These are phyloP conservation scores for Rhizopogon roseolus DNA, from an alignment of 768 basidiomycete genomes.

Conservation along the genomic window DNA sequence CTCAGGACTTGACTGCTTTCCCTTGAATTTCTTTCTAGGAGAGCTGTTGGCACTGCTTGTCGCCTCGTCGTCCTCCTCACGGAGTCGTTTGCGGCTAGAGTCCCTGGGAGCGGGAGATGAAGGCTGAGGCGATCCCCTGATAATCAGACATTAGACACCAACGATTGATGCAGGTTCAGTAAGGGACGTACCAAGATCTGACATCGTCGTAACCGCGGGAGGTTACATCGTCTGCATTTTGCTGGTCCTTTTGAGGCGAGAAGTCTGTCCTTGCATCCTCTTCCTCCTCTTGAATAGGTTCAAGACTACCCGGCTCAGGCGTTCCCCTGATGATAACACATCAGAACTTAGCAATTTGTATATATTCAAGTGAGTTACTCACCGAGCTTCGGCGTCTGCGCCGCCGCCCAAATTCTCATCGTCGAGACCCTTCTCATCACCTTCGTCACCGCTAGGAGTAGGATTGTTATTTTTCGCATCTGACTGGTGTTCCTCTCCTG, in stretches of 20 bases:
- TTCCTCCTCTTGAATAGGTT: not conserved
- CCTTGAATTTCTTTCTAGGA: not conserved
- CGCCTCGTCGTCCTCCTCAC: not conserved
- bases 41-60: not conserved
- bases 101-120: not conserved
- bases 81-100: not conserved
- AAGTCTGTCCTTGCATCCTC: too few species aligned
- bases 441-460: not conserved
- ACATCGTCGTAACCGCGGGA: too few species aligned
- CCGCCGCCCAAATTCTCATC: not conserved
- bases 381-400: not conserved
- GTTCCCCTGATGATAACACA: not conserved
- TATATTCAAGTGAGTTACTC: not conserved
- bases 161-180: too few species aligned
- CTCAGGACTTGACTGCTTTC: not conserved
- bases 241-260: too few species aligned
- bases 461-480: not conserved
- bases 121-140: not conserved
- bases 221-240: not conserved
- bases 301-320: not conserved
- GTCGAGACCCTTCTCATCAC: not conserved
- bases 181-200: not conserved
- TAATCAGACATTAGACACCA: not conserved
- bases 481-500: not conserved
- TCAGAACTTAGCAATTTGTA: not conserved